Percentiles rank a stretch among this genome's conserved stretches.
These are phyloP conservation scores for Tuber brumale DNA, from an alignment of 495 filamentous ascomycete species.

Conservation along the genomic window DNA sequence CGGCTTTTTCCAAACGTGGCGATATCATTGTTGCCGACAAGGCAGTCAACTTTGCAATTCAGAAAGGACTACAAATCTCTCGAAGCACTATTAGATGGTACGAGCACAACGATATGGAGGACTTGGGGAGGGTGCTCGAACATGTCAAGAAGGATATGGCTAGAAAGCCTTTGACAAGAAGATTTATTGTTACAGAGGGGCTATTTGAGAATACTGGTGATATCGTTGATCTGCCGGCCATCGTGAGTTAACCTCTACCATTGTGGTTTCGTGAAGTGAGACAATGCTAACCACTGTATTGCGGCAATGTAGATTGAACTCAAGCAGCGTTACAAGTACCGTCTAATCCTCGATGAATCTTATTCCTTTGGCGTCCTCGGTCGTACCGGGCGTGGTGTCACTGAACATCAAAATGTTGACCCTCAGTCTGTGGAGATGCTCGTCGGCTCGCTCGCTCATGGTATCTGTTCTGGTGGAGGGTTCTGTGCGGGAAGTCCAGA, in stretches of 20 bases:
- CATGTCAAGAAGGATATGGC: constrained; percentile 81
- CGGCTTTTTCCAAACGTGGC: constrained; percentile 90
- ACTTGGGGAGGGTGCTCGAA: constrained; percentile 77
- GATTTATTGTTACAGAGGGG: constrained; percentile 95
- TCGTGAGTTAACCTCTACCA: constrained; percentile 53
- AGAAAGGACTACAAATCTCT: constrained; percentile 88
- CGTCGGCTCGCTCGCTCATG: constrained; percentile 81
- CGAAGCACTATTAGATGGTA: constrained; percentile 88
- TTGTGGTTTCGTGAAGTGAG: constrained; percentile 22
- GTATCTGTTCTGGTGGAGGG: constrained; percentile 84
- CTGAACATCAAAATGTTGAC: constrained; percentile 94
- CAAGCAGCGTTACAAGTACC: constrained; percentile 92
- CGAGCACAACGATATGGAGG: constrained; percentile 92
- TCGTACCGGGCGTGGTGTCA: constrained; percentile 80
- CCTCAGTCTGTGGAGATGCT: constrained; percentile 89
- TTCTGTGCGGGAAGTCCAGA: constrained; percentile 89
- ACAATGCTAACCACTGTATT: background rate
- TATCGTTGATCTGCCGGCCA: constrained; percentile 71
- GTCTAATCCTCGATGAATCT: constrained; percentile 92
- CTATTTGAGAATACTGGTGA: constrained; percentile 89
- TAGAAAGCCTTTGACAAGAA: constrained; percentile 73
- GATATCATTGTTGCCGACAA: constrained; percentile 98
- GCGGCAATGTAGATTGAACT: constrained; percentile 61
- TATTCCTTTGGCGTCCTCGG: constrained; percentile 94
- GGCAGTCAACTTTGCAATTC: constrained; percentile 86